A percentile compares a stretch with the other conserved stretches of the same genome.
Conservation (phyloP, 306 rosid genomes). For the Prunus fruticosa region DNA sequence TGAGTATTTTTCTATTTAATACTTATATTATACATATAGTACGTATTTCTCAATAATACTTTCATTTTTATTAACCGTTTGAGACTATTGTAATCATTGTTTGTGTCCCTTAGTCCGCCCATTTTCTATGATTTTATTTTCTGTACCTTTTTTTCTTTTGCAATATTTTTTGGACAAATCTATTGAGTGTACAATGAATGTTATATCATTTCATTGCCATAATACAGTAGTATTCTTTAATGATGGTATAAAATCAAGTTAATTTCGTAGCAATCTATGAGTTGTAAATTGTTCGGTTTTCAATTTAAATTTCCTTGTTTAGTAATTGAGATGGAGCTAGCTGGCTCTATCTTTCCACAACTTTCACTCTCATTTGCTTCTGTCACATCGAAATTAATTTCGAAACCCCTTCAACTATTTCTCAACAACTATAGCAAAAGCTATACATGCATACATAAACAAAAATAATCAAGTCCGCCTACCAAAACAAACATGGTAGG, state of each 20-base stretch:
- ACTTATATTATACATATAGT: no score
- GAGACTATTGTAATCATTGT: no score
- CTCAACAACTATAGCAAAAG: background rate
- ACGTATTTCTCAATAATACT: no score
- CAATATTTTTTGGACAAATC: background rate
- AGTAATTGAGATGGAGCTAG: background rate
- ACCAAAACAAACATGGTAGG: background rate
- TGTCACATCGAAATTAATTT: background rate
- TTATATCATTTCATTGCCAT: no score
- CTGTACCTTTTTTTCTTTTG: background rate
- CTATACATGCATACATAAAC: background rate
- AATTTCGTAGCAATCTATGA: no score
- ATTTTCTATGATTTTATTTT: background rate
- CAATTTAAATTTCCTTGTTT: background rate
- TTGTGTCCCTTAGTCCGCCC: no score
- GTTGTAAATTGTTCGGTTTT: background rate
- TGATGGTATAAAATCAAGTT: no score
- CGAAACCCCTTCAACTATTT: background rate
- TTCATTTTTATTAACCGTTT: no score
- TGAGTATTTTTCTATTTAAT: no score
- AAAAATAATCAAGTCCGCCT: background rate
- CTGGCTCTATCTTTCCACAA: background rate
- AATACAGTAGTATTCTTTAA: no score
- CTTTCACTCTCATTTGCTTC: background rate
- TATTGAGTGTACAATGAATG: background rate